A percentile compares a stretch with the other conserved stretches of the same genome.
Conservation (phyloP, 345 rosid species). For the Arabis alpina region DNA sequence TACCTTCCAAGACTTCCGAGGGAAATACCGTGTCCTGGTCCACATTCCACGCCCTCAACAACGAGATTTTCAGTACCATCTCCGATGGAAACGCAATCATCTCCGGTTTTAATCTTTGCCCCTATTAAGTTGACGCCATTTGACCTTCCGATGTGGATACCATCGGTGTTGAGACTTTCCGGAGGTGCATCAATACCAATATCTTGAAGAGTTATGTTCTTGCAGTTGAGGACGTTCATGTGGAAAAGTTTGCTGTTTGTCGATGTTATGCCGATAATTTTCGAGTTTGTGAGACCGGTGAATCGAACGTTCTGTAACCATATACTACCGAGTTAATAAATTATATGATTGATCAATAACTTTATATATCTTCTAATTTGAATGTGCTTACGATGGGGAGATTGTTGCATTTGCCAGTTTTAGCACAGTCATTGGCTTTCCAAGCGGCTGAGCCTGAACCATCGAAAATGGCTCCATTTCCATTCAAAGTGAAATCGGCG, state of each 20-base stretch:
- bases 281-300: constrained; percentile 26
- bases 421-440: constrained; percentile 44
- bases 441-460: constrained; percentile 53
- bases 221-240: constrained; percentile 44
- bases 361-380: background rate
- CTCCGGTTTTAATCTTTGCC: constrained; percentile 50
- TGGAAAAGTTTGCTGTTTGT: constrained; percentile 58
- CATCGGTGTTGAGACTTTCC: constrained; percentile 60
- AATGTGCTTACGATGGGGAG: constrained; percentile 46
- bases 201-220: constrained; percentile 46
- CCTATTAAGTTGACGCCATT: constrained; percentile 32
- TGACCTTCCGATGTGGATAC: constrained; percentile 61
- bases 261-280: constrained; percentile 42
- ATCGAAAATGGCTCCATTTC: constrained; percentile 49
- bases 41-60: constrained; percentile 46
- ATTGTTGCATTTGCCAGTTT: constrained; percentile 34
- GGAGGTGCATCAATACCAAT: constrained; percentile 45
- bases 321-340: no score
- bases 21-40: constrained; percentile 69
- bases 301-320: constrained; percentile 3
- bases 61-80: constrained; percentile 48
- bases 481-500: constrained; percentile 39
- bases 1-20: constrained; percentile 64
- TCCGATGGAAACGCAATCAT: constrained; percentile 61
- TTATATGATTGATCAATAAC: no score